A percentile compares a stretch with the other conserved stretches of the same genome.
Conservation (phyloP, 495 filamentous ascomycete species). For the Thozetella sp. region DNA sequence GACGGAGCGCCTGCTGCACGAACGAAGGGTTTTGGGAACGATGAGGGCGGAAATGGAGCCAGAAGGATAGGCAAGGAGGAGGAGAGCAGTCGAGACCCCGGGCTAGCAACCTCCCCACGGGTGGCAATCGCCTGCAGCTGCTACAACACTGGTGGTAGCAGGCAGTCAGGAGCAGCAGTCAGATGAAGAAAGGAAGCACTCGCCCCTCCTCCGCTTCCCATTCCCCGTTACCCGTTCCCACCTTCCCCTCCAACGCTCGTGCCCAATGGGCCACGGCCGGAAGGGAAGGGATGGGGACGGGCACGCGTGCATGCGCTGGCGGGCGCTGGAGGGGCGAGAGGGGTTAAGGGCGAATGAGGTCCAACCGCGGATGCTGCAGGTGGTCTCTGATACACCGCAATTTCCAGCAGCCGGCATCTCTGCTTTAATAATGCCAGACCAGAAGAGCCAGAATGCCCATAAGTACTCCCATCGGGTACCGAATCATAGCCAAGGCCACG, state of each 20-base stretch:
- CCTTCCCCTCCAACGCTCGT: not conserved
- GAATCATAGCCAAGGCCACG: not conserved
- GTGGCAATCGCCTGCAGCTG: too few relatives aligned
- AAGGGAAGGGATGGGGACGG: too few relatives aligned
- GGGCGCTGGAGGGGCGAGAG: not conserved
- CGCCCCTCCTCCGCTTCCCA: not conserved
- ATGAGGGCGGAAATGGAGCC: too few relatives aligned
- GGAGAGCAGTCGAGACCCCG: too few relatives aligned
- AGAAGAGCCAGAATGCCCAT: not conserved
- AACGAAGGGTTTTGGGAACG: too few relatives aligned
- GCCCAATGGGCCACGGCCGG: not conserved
- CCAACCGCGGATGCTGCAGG: not conserved
- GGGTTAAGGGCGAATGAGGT: not conserved
- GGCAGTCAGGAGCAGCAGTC: not conserved
- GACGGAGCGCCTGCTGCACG: too few relatives aligned
- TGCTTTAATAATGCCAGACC: not conserved
- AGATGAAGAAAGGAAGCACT: not conserved
- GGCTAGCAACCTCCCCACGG: too few relatives aligned
- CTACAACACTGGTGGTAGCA: too few relatives aligned
- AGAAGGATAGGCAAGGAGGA: too few relatives aligned
- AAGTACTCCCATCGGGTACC: not conserved
- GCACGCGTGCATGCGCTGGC: constrained; percentile 1
- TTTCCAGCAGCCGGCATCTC: not conserved
- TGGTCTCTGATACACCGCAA: not conserved
- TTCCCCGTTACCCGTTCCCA: too few relatives aligned